These are phyloP conservation scores for Centaurea solstitialis DNA, from an alignment of 129 eudicot genomes.

Conservation along the genomic window DNA sequence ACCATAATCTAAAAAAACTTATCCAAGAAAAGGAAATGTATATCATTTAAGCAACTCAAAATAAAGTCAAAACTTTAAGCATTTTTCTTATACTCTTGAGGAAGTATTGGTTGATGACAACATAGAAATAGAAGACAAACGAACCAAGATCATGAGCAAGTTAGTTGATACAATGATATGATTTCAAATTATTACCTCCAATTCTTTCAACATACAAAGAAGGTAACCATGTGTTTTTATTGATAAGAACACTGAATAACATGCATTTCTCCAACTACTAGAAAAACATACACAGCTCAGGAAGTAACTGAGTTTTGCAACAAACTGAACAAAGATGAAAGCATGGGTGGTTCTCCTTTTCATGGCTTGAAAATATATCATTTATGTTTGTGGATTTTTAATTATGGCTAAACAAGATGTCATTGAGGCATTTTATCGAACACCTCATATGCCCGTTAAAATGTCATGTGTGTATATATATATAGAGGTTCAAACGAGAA, in stretches of 20 bases:
- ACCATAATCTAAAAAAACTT: background rate
- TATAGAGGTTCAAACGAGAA: too few species aligned
- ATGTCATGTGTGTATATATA: too few species aligned
- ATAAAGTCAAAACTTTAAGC: too few species aligned
- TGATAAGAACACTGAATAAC: background rate
- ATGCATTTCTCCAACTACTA: background rate
- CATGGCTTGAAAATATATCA: background rate
- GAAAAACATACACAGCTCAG: too few species aligned
- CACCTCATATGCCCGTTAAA: too few species aligned
- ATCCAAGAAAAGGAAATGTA: background rate
- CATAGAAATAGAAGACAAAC: background rate
- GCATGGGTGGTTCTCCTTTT: background rate
- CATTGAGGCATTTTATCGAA: too few species aligned
- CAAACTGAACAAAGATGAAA: slow-evolving; percentile 16
- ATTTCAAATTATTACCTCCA: background rate
- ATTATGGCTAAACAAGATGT: too few species aligned
- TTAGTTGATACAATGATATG: background rate
- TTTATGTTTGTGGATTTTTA: too few species aligned
- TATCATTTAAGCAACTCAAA: background rate
- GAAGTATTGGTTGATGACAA: background rate
- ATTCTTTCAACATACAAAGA: background rate
- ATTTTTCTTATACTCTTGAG: too few species aligned
- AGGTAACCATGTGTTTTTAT: background rate
- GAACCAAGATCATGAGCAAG: background rate
- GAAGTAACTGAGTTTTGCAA: background rate